Conservation (phyloP, 148 eudicot genomes). For the Amaranthus hypochondriacus region DNA sequence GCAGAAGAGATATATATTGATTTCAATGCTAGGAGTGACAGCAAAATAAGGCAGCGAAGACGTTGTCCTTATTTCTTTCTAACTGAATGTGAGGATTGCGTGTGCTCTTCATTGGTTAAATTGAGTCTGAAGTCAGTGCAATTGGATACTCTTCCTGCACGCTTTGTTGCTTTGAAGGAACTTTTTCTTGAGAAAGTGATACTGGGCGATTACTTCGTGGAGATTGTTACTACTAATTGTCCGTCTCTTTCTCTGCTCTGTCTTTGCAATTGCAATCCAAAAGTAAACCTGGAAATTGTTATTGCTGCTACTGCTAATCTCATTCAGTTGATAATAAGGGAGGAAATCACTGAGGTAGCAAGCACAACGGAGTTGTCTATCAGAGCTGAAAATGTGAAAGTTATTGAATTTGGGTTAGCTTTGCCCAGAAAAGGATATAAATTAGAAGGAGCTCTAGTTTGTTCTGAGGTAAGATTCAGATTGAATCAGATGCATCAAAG, state of each 20-base stretch:
- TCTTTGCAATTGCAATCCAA: conserved; percentile 10
- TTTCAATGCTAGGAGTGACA: conserved; percentile 6
- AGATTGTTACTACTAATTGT: conserved; percentile 5
- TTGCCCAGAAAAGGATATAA: conserved; percentile 10
- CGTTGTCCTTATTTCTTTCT: not conserved
- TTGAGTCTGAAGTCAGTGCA: conserved; percentile 5
- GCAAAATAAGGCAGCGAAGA: not conserved
- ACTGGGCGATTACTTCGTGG: not conserved
- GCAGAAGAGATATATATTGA: conserved; percentile 7
- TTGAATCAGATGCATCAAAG: conserved; percentile 14
- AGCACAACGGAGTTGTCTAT: not conserved
- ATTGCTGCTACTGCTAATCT: not conserved
- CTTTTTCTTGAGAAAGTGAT: conserved; percentile 6
- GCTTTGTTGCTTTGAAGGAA: not conserved
- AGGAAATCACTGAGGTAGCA: conserved; percentile 7
- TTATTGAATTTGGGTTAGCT: not conserved
- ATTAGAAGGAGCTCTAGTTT: not conserved
- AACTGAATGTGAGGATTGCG: not conserved
- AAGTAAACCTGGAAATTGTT: not conserved
- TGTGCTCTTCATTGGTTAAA: not conserved
- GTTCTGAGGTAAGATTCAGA: conserved; percentile 8
- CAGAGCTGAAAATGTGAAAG: not conserved
- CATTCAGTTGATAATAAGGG: conserved; percentile 12
- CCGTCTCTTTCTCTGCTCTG: conserved; percentile 13
- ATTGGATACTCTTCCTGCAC: conserved; percentile 3